Evolutionary conservation across 2,329 filamentous ascomycete genomes (phyloP).

Genomic region (Ceratocystis papillata): DNA sequence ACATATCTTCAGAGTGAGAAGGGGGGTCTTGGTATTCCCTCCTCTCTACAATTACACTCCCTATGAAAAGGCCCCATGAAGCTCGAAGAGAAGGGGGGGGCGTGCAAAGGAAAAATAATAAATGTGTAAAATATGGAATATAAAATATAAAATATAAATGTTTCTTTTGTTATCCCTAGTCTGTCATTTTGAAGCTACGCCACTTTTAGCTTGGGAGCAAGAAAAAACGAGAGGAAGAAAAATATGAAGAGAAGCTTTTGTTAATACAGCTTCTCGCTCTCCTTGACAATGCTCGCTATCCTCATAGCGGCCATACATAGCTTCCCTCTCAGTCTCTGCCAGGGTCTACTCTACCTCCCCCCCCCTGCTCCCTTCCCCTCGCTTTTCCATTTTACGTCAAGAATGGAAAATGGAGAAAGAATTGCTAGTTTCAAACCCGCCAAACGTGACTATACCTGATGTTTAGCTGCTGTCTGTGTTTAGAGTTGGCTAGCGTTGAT

Average conservation of each 20-base stretch:
- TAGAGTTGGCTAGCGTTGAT: background rate
- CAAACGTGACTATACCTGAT: background rate
- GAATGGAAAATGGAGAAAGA: conserved; percentile 11
- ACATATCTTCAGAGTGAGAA: background rate
- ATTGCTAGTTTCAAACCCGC: background rate
- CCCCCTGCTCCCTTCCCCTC: background rate
- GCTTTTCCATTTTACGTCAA: background rate
- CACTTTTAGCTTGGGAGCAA: background rate
- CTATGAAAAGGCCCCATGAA: no score
- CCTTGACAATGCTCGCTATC: no score
- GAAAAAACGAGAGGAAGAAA: background rate
- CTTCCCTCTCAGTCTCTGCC: background rate
- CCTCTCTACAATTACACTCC: background rate
- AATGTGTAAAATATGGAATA: background rate
- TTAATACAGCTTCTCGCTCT: background rate
- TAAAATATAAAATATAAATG: background rate
- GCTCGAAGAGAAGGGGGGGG: background rate
- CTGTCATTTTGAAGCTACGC: conserved; percentile 6
- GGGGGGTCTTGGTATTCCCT: background rate
- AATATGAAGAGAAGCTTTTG: no score
- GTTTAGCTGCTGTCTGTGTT: background rate
- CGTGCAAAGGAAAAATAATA: background rate
- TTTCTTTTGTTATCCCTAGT: conserved; percentile 7
- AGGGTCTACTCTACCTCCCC: background rate
- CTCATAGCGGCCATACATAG: background rate